Percentiles rank a stretch among this genome's conserved stretches.
Evolutionary conservation across 345 rosid genomes (phyloP).

Genomic region (Laguncularia racemosa): DNA sequence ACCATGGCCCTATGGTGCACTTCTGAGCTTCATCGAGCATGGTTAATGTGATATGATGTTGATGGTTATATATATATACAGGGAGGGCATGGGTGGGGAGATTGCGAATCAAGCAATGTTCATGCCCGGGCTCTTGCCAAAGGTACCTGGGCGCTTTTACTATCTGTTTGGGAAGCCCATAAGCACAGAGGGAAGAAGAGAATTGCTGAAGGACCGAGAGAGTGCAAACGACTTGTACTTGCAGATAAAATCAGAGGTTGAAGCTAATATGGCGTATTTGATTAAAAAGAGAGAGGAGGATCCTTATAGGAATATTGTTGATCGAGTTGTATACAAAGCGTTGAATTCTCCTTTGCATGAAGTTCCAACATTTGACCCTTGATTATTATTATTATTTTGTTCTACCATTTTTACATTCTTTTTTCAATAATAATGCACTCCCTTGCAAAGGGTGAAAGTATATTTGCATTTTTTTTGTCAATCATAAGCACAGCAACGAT

Average conservation of each 20-base stretch:
- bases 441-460: too few species aligned
- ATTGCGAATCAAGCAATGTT: slow-evolving; percentile 29
- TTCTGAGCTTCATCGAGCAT: not conserved
- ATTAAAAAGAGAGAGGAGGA: slow-evolving; percentile 52
- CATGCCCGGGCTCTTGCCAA: slow-evolving; percentile 28
- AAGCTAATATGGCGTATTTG: slow-evolving; percentile 44
- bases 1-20: not conserved
- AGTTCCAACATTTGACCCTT: slow-evolving; percentile 55
- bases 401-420: too few species aligned
- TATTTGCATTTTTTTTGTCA: too few species aligned
- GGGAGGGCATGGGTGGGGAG: slow-evolving; percentile 31
- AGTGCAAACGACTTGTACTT: slow-evolving; percentile 41
- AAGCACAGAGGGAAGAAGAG: slow-evolving; percentile 35
- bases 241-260: slow-evolving; percentile 47
- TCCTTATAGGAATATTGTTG: slow-evolving; percentile 45
- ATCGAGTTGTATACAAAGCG: slow-evolving; percentile 34
- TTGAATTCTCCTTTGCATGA: slow-evolving; percentile 31
- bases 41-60: not conserved
- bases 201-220: slow-evolving; percentile 36
- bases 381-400: not conserved
- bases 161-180: slow-evolving; percentile 47
- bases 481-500: too few species aligned
- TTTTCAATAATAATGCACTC: too few species aligned
- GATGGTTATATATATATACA: slow-evolving; percentile 20
- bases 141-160: slow-evolving; percentile 45